phyloP scores from a whole-genome alignment of 2,329 filamentous ascomycete genomes.

The Fusarium drepaniforme region DNA sequence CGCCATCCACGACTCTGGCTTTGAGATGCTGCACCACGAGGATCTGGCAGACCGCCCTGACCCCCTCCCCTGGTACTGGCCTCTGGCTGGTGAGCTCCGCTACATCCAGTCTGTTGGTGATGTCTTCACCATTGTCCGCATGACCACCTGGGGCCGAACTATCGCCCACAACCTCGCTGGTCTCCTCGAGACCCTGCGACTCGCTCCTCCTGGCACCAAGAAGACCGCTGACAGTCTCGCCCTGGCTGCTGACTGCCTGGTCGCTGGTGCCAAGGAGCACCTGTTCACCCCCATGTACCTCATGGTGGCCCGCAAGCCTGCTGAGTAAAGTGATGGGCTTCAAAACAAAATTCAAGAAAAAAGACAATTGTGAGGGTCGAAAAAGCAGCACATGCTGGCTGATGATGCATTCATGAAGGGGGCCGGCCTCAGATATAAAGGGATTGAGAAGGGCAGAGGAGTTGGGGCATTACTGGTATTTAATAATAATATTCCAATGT shows the following conservation, averaged over 20 bases:
- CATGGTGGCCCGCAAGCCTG: constrained; percentile 92
- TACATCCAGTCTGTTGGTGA: constrained; percentile 86
- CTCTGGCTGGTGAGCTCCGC: constrained; percentile 84
- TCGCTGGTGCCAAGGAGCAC: constrained; percentile 87
- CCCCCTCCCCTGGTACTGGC: constrained; percentile 92
- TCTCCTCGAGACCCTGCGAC: constrained; percentile 76
- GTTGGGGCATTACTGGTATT: constrained; percentile 40
- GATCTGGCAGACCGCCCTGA: constrained; percentile 86
- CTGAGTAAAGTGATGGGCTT: constrained; percentile 28
- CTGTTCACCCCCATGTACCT: constrained; percentile 99
- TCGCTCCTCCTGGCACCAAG: constrained; percentile 87
- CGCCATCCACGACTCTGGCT: constrained; percentile 90
- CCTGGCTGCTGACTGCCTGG: constrained; percentile 83
- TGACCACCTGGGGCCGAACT: constrained; percentile 87
- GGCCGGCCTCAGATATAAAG: constrained; percentile 29
- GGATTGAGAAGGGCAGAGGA: constrained; percentile 32
- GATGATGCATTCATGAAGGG: constrained; percentile 39
- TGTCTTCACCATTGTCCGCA: constrained; percentile 84
- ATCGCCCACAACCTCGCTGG: constrained; percentile 83
- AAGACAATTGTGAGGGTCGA: constrained; percentile 30
- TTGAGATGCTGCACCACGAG: constrained; percentile 85
- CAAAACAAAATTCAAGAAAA: constrained; percentile 14
- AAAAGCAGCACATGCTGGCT: constrained; percentile 26
- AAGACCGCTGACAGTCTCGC: constrained; percentile 96
- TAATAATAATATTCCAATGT: constrained; percentile 46